Percentiles rank a stretch among this genome's conserved stretches.
These are phyloP conservation scores for Scalesia atractyloides DNA, from an alignment of 129 eudicot genomes.

Conservation along the genomic window DNA sequence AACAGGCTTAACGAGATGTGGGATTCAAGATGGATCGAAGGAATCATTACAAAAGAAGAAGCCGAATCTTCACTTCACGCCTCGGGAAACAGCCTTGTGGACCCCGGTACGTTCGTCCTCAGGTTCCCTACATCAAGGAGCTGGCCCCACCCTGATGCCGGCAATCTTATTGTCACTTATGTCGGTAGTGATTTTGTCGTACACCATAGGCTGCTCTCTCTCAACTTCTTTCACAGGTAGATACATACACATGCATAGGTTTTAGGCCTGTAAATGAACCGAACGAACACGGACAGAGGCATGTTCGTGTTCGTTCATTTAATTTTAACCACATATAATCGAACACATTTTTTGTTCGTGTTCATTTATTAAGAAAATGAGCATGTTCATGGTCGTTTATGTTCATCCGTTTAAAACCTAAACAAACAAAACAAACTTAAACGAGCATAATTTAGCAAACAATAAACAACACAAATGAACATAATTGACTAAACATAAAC, in stretches of 20 bases:
- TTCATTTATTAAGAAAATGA: too few species aligned
- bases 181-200: constrained; percentile 71
- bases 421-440: too few species aligned
- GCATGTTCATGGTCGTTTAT: too few species aligned
- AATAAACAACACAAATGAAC: too few species aligned
- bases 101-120: constrained; percentile 85
- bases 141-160: constrained; percentile 99
- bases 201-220: constrained; percentile 77
- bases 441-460: too few species aligned
- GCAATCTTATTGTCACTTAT: constrained; percentile 77
- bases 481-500: too few species aligned
- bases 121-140: constrained; percentile 92
- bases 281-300: too few species aligned
- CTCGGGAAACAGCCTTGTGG: constrained; percentile 55
- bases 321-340: too few species aligned
- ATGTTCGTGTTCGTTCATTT: too few species aligned
- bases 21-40: constrained; percentile 89
- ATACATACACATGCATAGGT: neutral
- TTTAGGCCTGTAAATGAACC: too few species aligned
- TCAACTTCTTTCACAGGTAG: constrained; percentile 66
- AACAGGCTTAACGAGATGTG: constrained; percentile 59
- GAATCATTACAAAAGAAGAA: constrained; percentile 91
- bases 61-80: constrained; percentile 77
- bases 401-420: too few species aligned
- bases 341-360: too few species aligned